Evolutionary conservation across 805 yeast species (phyloP).

Genomic region (Candida coquimbonensis): DNA sequence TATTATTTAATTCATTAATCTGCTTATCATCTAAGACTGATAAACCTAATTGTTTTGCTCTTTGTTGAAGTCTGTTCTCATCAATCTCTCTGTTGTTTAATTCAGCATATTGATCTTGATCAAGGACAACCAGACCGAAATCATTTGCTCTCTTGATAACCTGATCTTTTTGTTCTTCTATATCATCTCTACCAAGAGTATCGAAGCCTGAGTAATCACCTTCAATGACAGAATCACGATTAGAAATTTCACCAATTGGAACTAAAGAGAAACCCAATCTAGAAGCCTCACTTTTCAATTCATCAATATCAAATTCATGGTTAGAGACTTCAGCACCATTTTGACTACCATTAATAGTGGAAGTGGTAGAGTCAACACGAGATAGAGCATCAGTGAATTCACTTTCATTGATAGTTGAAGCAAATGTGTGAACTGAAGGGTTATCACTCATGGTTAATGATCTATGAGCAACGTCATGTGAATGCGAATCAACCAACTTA

Average conservation of each 20-base stretch:
- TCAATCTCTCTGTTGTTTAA: constrained; percentile 1
- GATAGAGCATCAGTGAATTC: constrained; percentile 26
- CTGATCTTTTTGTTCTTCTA: constrained; percentile 5
- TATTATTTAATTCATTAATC: constrained; percentile 4
- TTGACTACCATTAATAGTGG: constrained; percentile 15
- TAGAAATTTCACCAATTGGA: constrained; percentile 5
- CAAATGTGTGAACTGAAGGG: constrained; percentile 19
- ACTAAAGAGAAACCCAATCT: constrained; percentile 13
- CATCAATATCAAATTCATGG: constrained; percentile 10
- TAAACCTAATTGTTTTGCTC: constrained; percentile 12
- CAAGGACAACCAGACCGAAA: constrained; percentile 23
- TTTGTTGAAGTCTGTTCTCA: constrained; percentile 1
- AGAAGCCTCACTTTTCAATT: constrained; percentile 14
- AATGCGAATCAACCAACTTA: constrained; percentile 26
- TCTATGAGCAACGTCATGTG: background rate
- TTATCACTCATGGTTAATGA: constrained; percentile 10
- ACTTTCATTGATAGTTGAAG: constrained; percentile 21
- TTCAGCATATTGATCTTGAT: constrained; percentile 16
- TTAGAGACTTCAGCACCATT: background rate
- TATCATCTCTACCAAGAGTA: constrained; percentile 9
- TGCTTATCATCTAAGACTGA: constrained; percentile 20
- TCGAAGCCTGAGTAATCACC: constrained; percentile 10
- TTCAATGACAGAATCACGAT: constrained; percentile 5
- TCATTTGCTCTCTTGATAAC: constrained; percentile 10
- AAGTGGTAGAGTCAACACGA: constrained; percentile 20